These are phyloP conservation scores for Bretschneidera sinensis DNA, from an alignment of 345 rosid species.

Conservation along the genomic window DNA sequence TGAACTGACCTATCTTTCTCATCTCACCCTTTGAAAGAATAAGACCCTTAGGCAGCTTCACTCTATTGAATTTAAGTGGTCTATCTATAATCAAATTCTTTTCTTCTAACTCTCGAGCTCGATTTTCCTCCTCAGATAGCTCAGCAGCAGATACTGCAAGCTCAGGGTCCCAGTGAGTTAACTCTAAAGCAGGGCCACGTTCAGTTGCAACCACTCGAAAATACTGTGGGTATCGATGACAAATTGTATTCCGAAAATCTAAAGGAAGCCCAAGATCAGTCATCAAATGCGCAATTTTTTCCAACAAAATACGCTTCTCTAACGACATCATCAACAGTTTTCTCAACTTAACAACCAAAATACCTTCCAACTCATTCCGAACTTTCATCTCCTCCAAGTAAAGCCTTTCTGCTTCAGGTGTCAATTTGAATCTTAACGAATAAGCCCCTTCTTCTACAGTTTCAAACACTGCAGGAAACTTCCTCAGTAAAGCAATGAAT, in stretches of 20 bases:
- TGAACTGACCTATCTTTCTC: constrained; percentile 68
- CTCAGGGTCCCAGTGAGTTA: constrained; percentile 93
- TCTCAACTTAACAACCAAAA: constrained; percentile 75
- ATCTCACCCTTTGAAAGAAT: constrained; percentile 80
- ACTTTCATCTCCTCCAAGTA: constrained; percentile 80
- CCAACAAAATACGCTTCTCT: constrained; percentile 74
- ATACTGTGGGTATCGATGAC: constrained; percentile 78
- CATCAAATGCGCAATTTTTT: constrained; percentile 79
- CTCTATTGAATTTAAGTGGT: constrained; percentile 74
- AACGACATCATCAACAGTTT: constrained; percentile 90
- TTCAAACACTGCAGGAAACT: constrained; percentile 86
- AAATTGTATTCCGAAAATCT: constrained; percentile 83
- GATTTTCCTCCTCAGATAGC: constrained; percentile 72
- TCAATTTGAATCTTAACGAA: constrained; percentile 65
- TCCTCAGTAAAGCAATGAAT: constrained; percentile 69
- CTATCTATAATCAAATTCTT: constrained; percentile 77
- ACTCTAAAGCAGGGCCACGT: constrained; percentile 81
- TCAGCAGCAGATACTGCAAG: constrained; percentile 90
- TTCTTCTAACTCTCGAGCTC: constrained; percentile 48
- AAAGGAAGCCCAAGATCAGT: constrained; percentile 82
- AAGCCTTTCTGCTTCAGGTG: constrained; percentile 80
- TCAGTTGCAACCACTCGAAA: constrained; percentile 77
- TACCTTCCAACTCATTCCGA: constrained; percentile 74
- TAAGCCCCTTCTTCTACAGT: constrained; percentile 81
- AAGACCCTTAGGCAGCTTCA: constrained; percentile 82